phyloP scores from a whole-genome alignment of 2,329 filamentous ascomycete genomes.

The Rhynchosporium secalis region DNA sequence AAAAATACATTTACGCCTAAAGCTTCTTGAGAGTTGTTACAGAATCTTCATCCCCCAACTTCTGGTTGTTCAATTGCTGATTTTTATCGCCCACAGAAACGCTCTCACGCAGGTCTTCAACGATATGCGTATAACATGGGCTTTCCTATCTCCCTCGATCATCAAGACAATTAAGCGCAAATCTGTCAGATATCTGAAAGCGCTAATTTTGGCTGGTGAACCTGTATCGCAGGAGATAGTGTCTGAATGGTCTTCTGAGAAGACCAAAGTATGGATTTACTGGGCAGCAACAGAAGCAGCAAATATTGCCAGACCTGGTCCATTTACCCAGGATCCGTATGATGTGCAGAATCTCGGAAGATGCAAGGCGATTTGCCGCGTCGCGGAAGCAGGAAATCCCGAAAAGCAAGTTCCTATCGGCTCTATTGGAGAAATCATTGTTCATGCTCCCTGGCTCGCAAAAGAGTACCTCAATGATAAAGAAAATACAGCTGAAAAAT shows the following conservation, averaged over 20 bases:
- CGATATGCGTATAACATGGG: constrained; percentile 27
- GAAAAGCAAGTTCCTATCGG: constrained; percentile 24
- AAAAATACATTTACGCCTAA: no score
- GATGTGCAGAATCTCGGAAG: constrained; percentile 7
- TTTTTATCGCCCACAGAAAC: constrained; percentile 25
- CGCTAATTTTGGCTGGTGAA: constrained; percentile 31
- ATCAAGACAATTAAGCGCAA: constrained; percentile 27
- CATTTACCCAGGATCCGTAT: neutral
- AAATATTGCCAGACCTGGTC: neutral
- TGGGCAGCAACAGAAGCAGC: constrained; percentile 7
- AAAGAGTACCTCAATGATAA: constrained; percentile 59
- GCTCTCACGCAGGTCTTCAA: constrained; percentile 38
- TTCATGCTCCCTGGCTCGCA: constrained; percentile 55
- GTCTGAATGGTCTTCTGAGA: constrained; percentile 39
- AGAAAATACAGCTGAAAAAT: constrained; percentile 56
- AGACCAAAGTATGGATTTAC: constrained; percentile 24
- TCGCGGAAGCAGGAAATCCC: constrained; percentile 25
- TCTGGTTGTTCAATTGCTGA: no score
- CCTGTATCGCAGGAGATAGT: constrained; percentile 43
- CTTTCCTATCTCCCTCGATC: constrained; percentile 33
- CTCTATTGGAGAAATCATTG: constrained; percentile 26
- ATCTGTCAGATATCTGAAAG: constrained; percentile 26
- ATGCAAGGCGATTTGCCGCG: constrained; percentile 41
- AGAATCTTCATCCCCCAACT: no score
- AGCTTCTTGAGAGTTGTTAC: no score